phyloP scores from a whole-genome alignment of 1,139 yeast genomes.

The Sugiyamaella neomexicana region DNA sequence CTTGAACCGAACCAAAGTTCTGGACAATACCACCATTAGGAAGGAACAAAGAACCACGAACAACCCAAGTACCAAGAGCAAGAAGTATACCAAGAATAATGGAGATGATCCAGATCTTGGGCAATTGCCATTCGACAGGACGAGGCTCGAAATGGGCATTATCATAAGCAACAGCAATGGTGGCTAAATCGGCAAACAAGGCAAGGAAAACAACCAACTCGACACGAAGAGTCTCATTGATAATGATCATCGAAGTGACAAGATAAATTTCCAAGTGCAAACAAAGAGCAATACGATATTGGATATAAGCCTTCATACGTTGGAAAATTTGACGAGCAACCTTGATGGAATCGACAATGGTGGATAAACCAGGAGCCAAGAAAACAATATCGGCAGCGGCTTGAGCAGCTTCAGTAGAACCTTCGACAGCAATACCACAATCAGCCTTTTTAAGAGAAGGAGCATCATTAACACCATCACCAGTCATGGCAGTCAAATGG shows the following conservation, averaged over 20 bases:
- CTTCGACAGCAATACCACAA: slow-evolving; percentile 96
- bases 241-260: slow-evolving; percentile 92
- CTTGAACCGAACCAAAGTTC: slow-evolving; percentile 91
- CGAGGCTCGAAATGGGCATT: slow-evolving; percentile 88
- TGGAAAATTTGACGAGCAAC: slow-evolving; percentile 96
- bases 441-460: slow-evolving; percentile 96
- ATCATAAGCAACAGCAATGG: slow-evolving; percentile 92
- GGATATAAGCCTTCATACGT: slow-evolving; percentile 96
- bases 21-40: slow-evolving; percentile 87
- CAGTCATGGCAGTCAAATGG: slow-evolving; percentile 96
- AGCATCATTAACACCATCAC: slow-evolving; percentile 98
- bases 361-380: slow-evolving; percentile 95
- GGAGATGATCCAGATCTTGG: slow-evolving; percentile 97
- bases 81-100: slow-evolving; percentile 75
- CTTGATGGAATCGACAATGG: slow-evolving; percentile 81
- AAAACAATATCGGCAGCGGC: slow-evolving; percentile 96
- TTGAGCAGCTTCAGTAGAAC: slow-evolving; percentile 95
- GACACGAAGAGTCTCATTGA: slow-evolving; percentile 79
- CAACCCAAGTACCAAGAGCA: slow-evolving; percentile 90
- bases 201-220: slow-evolving; percentile 92
- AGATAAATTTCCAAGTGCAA: slow-evolving; percentile 89
- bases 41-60: slow-evolving; percentile 87
- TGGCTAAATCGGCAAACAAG: slow-evolving; percentile 93
- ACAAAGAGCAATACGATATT: slow-evolving; percentile 92
- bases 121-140: slow-evolving; percentile 93